A percentile compares a stretch with the other conserved stretches of the same genome.
phyloP scores from a whole-genome alignment of 2,329 filamentous ascomycete genomes.

The Trichoderma citrinoviride region DNA sequence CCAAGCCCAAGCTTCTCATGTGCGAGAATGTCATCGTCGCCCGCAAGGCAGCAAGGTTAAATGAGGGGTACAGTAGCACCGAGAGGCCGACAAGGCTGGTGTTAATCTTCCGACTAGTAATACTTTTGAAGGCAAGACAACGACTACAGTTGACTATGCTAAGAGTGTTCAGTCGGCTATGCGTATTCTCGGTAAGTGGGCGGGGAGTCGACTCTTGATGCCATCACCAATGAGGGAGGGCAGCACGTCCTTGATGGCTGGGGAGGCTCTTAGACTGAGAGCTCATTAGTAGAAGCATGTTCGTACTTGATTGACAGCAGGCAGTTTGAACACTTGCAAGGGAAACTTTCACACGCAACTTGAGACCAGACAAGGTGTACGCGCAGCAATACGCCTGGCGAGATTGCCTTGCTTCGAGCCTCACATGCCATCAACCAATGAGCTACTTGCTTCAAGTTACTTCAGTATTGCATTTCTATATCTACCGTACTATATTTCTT shows the following conservation, averaged over 20 bases:
- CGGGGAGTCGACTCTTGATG: not conserved
- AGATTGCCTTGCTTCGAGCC: not conserved
- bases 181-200: not conserved
- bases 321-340: too few species aligned
- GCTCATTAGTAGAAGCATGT: not conserved
- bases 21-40: not conserved
- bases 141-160: not conserved
- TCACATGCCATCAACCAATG: not conserved
- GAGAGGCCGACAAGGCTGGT: not conserved
- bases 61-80: not conserved
- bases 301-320: not conserved
- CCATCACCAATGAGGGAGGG: too few species aligned
- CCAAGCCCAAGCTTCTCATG: not conserved
- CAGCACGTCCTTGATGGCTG: not conserved
- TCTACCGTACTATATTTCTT: not conserved
- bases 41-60: constrained; percentile 1
- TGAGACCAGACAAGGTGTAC: too few species aligned
- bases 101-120: not conserved
- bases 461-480: not conserved
- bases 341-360: too few species aligned
- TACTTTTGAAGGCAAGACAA: too few species aligned
- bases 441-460: too few species aligned
- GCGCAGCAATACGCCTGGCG: too few species aligned
- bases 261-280: not conserved
- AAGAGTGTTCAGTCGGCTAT: not conserved